A percentile compares a stretch with the other conserved stretches of the same genome.
phyloP scores from a whole-genome alignment of 176 grass and related monocot species.

The Oryza coarctata region DNA sequence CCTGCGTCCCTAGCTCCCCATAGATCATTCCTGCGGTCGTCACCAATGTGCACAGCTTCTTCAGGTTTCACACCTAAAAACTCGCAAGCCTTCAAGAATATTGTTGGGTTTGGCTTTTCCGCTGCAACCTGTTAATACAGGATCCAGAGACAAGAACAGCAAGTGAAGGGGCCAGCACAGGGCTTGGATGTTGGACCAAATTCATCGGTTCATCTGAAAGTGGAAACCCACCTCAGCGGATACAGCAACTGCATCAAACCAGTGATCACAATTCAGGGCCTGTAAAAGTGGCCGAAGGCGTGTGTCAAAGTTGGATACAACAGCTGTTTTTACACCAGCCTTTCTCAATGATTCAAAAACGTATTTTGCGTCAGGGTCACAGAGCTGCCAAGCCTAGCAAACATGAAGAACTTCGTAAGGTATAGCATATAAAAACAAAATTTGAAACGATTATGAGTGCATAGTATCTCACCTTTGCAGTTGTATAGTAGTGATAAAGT shows the following conservation, averaged over 20 bases:
- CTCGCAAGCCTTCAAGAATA: conserved; percentile 94
- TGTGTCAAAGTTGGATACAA: conserved; percentile 97
- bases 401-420: conserved; percentile 33
- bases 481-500: conserved; percentile 87
- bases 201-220: conserved; percentile 5
- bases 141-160: background rate
- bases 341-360: conserved; percentile 77
- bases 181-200: background rate
- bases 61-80: conserved; percentile 78
- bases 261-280: conserved; percentile 80
- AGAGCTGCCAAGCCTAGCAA: conserved; percentile 87
- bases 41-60: conserved; percentile 90
- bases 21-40: conserved; percentile 91
- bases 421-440: conserved; percentile 1
- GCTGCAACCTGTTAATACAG: conserved; percentile 60
- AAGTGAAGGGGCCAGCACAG: background rate
- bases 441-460: background rate
- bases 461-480: conserved; percentile 66
- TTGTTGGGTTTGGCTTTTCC: conserved; percentile 95
- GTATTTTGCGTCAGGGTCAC: conserved; percentile 72
- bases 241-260: conserved; percentile 91
- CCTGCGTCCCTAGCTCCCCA: conserved; percentile 98
- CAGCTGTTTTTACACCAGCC: conserved; percentile 88
- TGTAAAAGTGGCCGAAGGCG: conserved; percentile 80
- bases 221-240: conserved; percentile 76